Evolutionary conservation across 306 rosid genomes (phyloP).

Genomic region (Gynostemma pentaphyllum): DNA sequence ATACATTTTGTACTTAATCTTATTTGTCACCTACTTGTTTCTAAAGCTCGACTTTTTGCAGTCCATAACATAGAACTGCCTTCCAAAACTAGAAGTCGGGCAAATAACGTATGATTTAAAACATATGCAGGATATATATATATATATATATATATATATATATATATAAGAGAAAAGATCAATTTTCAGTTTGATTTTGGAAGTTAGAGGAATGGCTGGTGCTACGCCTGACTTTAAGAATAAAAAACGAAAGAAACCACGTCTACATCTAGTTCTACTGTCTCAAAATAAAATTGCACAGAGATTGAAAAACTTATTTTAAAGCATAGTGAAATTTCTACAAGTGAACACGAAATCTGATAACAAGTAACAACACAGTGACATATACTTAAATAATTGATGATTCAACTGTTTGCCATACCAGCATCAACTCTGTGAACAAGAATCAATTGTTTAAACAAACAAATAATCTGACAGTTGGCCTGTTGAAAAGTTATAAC

Average conservation of each 20-base stretch:
- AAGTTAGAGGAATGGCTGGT: neutral
- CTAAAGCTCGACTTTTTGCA: too few relatives aligned
- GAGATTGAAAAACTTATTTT: neutral
- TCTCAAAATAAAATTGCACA: neutral
- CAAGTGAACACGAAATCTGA: neutral
- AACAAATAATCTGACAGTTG: neutral
- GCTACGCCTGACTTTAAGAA: neutral
- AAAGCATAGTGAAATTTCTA: neutral
- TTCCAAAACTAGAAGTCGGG: too few relatives aligned
- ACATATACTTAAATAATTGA: neutral
- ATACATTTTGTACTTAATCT: too few relatives aligned
- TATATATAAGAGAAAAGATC: neutral
- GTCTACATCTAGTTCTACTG: neutral
- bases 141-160: too few relatives aligned
- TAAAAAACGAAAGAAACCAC: neutral
- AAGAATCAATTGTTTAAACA: neutral
- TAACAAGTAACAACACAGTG: neutral
- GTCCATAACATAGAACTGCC: too few relatives aligned
- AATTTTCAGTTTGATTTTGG: neutral
- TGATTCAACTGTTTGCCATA: neutral
- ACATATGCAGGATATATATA: neutral
- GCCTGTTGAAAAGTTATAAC: neutral
- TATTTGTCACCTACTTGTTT: too few relatives aligned
- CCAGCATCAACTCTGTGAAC: neutral
- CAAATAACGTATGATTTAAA: too few relatives aligned